Evolutionary conservation across 805 yeast genomes (phyloP), one percentile per base, ranked within the genome.

Genomic region (Wickerhamiella sorbophila): DNA sequence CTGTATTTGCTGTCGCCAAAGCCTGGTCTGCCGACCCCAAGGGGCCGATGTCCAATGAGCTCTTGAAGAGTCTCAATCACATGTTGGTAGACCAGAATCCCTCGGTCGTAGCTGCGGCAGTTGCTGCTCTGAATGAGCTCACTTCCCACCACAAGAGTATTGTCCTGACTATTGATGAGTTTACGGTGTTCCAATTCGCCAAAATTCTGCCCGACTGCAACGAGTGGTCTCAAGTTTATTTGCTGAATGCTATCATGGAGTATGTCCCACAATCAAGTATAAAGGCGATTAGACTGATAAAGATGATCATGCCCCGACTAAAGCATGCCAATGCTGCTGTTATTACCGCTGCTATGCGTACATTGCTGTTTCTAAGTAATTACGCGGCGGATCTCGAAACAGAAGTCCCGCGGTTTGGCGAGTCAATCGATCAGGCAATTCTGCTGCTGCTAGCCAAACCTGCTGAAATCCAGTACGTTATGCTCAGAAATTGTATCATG

Each of bases 321-420:
- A 93, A 77, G 53, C 93, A 83, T 56, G 78, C 77, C 15, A 86
- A 83, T 58, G 66, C 94, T 0, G 71, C 91, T 0, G 91, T 87
- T 9, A 88, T 81, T 0, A 58, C 86, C 44, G 86, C 83, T 51
- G 69, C 94, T 0, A 64, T 83, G 41, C 77, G 85, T 46, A 74
- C 77, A 9, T 72, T 86, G 14, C 61, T 82, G 5, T 87, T 84
- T 60, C 61, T 78, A 36, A 63, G 79, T 35, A 83, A 87, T 57
- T 88, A 82, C 57, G 75, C 79, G 14, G 68, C 68, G 20, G 65
- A 65, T 39, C 67, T 78, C 1, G 74, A 70, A 24, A 68, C 70
- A 27, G 66, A 67, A n/a, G 55, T 81, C 3, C 78, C 83, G 1
- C 52, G 62, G 2, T 58, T 78, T 15, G 66, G 76, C 5, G 68